Percentiles rank a stretch among this genome's conserved stretches.
Conservation (phyloP, 805 yeast species). For the Zygosaccharomyces bisporus region DNA sequence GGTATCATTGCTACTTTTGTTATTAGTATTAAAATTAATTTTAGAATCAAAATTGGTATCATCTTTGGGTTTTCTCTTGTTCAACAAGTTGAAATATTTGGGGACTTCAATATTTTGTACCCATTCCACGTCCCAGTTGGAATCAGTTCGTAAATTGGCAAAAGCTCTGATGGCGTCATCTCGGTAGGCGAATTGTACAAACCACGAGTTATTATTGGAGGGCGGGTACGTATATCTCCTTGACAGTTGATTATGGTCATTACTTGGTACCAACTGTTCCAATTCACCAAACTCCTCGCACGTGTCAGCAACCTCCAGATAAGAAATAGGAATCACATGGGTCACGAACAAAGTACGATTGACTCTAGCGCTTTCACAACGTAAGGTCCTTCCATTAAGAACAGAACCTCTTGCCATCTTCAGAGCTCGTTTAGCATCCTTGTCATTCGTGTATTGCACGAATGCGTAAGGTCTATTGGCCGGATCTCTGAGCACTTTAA, state of each 20-base stretch:
- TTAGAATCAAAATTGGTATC: neutral
- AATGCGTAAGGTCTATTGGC: constrained; percentile 86
- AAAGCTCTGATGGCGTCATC: constrained; percentile 87
- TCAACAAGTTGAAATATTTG: constrained; percentile 31
- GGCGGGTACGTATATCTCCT: constrained; percentile 21
- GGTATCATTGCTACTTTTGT: neutral
- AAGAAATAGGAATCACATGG: constrained; percentile 22
- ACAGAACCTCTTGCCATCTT: constrained; percentile 62
- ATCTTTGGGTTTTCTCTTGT: constrained; percentile 7
- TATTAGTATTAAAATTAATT: too few species aligned
- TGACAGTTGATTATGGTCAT: constrained; percentile 27
- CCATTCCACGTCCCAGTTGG: constrained; percentile 70
- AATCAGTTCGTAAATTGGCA: constrained; percentile 57
- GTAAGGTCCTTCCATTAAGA: constrained; percentile 68
- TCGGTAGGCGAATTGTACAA: constrained; percentile 70
- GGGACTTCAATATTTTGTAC: constrained; percentile 73
- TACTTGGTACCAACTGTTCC: constrained; percentile 55
- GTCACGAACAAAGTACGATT: constrained; percentile 76
- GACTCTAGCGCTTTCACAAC: constrained; percentile 90
- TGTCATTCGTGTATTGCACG: constrained; percentile 75
- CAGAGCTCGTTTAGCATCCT: constrained; percentile 67
- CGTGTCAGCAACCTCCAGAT: constrained; percentile 37
- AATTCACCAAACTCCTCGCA: constrained; percentile 65
- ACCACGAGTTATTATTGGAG: constrained; percentile 52
- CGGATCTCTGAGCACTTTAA: constrained; percentile 79